Percentiles rank a stretch among this genome's conserved stretches.
Evolutionary conservation across 192 early-diverging fungal species (phyloP).

Genomic region (Cetraspora pellucida): DNA sequence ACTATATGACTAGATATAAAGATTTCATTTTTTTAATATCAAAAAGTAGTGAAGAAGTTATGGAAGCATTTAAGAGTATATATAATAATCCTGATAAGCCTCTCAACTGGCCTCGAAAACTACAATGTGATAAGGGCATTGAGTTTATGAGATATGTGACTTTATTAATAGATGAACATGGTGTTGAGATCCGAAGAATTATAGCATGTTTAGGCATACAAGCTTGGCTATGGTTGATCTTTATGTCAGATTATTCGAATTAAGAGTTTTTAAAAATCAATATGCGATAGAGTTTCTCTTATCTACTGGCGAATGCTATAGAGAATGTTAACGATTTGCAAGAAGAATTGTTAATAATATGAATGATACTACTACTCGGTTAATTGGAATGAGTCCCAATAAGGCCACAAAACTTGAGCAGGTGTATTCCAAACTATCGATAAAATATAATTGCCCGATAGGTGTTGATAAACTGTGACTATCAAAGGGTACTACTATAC

Average conservation of each 20-base stretch:
- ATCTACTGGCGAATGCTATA: not conserved
- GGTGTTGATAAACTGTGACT: not conserved
- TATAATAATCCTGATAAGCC: not conserved
- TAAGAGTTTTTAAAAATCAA: too few species aligned
- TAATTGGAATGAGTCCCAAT: too few species aligned
- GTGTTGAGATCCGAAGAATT: too few species aligned
- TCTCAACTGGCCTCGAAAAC: not conserved
- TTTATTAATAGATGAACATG: too few species aligned
- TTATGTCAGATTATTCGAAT: not conserved
- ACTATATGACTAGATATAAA: too few species aligned
- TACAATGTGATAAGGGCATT: not conserved
- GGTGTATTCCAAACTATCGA: not conserved
- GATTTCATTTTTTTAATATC: too few species aligned
- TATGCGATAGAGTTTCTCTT: not conserved
- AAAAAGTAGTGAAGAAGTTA: not conserved
- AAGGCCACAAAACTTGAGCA: too few species aligned
- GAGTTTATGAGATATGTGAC: too few species aligned
- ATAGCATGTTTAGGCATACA: not conserved
- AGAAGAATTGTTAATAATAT: too few species aligned
- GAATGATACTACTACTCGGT: too few species aligned
- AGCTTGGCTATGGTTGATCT: too few species aligned
- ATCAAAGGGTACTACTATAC: not conserved
- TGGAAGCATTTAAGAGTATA: not conserved
- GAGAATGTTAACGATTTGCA: too few species aligned
- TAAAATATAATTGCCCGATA: not conserved